Evolutionary conservation across 2,329 filamentous ascomycete species (phyloP).

Genomic region (Nothopassalora personata): DNA sequence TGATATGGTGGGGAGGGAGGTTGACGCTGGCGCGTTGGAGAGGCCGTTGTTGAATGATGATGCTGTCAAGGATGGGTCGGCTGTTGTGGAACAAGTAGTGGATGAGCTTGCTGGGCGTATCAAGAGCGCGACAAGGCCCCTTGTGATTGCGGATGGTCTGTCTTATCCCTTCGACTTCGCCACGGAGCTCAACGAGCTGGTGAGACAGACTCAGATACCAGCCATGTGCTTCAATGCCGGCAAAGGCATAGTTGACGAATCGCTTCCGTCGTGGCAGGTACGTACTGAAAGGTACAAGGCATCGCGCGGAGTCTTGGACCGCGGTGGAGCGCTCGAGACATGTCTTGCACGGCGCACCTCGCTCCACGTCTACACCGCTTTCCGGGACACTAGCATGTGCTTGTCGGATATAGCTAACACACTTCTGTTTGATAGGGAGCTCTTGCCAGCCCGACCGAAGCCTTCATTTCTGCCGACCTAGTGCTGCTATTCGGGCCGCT

Average conservation of each 20-base stretch:
- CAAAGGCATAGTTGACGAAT: slow-evolving; percentile 50
- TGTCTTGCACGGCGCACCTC: no score
- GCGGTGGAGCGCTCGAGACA: no score
- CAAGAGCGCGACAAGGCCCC: slow-evolving; percentile 41
- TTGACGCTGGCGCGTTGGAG: slow-evolving; percentile 32
- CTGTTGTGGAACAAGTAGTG: slow-evolving; percentile 19
- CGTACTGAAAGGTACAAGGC: no score
- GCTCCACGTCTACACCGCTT: no score
- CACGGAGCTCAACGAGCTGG: slow-evolving; percentile 42
- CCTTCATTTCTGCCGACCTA: slow-evolving; percentile 11
- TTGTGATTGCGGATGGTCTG: slow-evolving; percentile 51
- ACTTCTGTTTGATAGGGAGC: slow-evolving; percentile 32
- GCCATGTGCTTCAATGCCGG: slow-evolving; percentile 47
- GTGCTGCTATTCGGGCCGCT: slow-evolving; percentile 14
- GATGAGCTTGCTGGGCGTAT: slow-evolving; percentile 38
- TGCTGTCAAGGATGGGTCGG: slow-evolving; percentile 36
- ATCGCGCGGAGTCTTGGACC: no score
- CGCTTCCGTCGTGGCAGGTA: slow-evolving; percentile 40
- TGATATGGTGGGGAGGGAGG: slow-evolving; percentile 10
- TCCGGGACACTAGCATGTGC: no score
- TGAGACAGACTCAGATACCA: slow-evolving; percentile 43
- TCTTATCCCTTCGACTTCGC: slow-evolving; percentile 41
- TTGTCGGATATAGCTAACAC: no score
- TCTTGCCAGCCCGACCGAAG: slow-evolving; percentile 38
- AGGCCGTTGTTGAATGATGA: slow-evolving; percentile 1